Percentiles rank a stretch among this genome's conserved stretches.
Evolutionary conservation across 306 rosid genomes (phyloP).

Genomic region (Leucaena leucocephala): DNA sequence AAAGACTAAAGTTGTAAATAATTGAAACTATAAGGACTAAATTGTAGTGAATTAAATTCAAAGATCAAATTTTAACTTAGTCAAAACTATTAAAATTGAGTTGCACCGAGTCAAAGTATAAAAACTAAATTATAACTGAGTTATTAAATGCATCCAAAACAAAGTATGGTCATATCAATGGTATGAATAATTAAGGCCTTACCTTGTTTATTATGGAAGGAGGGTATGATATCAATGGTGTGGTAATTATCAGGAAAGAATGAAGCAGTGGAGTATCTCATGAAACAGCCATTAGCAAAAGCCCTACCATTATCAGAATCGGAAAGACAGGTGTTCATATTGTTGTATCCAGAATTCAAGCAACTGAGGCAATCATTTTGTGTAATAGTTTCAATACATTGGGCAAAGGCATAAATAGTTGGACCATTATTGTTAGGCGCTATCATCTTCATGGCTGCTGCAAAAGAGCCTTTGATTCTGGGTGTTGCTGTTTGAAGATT

Average conservation of each 20-base stretch:
- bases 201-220: neutral
- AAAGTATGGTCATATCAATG: neutral
- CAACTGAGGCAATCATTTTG: neutral
- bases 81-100: too few relatives aligned
- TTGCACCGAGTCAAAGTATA: too few relatives aligned
- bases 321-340: constrained; percentile 29
- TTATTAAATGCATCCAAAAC: neutral
- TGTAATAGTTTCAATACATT: constrained; percentile 15
- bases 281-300: constrained; percentile 38
- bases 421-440: constrained; percentile 1
- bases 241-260: constrained; percentile 43
- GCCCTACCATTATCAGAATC: constrained; percentile 38
- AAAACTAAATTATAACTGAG: too few relatives aligned
- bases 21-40: too few relatives aligned
- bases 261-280: constrained; percentile 41
- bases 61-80: too few relatives aligned
- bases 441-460: neutral
- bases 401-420: constrained; percentile 44
- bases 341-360: neutral
- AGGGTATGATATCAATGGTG: constrained; percentile 22
- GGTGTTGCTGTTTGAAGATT: constrained; percentile 46
- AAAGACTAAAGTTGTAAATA: too few relatives aligned
- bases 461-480: neutral
- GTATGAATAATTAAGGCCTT: neutral
- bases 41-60: too few relatives aligned